phyloP scores from a whole-genome alignment of 2,329 filamentous ascomycete genomes.

The Apiospora malaysiana region DNA sequence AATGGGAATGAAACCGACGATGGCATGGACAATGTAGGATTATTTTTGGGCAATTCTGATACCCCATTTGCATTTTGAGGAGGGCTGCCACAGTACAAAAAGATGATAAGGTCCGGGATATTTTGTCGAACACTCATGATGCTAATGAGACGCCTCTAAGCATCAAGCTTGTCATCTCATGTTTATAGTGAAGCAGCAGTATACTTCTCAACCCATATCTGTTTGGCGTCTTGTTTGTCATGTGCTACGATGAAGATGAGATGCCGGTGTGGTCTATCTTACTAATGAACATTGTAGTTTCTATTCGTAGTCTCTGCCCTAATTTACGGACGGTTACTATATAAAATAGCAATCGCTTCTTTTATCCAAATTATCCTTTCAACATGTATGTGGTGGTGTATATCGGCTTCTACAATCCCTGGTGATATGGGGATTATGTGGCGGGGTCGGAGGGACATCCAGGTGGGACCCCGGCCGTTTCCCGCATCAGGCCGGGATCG shows the following conservation, averaged over 20 bases:
- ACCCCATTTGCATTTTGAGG: background rate
- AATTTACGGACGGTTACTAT: background rate
- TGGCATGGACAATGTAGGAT: background rate
- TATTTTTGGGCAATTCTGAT: slow-evolving; percentile 2
- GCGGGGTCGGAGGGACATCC: background rate
- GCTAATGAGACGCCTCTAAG: background rate
- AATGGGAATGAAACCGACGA: background rate
- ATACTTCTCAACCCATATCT: background rate
- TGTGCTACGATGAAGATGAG: background rate
- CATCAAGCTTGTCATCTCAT: background rate
- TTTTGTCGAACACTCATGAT: background rate
- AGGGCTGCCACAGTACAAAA: background rate
- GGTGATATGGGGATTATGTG: background rate
- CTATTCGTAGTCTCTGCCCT: background rate
- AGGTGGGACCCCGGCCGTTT: slow-evolving; percentile 3
- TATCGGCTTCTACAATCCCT: background rate
- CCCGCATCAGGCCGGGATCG: slow-evolving; percentile 3
- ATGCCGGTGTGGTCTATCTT: too few relatives aligned
- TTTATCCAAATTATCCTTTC: background rate
- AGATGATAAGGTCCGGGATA: too few relatives aligned
- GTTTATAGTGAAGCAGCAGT: background rate
- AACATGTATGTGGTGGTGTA: background rate
- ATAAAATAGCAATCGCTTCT: too few relatives aligned
- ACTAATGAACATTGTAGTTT: background rate
- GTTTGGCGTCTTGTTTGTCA: background rate